Evolutionary conservation across 169 alveolate species (phyloP), one percentile per base, ranked within the genome.

Genomic region (Plasmodium fragile): DNA sequence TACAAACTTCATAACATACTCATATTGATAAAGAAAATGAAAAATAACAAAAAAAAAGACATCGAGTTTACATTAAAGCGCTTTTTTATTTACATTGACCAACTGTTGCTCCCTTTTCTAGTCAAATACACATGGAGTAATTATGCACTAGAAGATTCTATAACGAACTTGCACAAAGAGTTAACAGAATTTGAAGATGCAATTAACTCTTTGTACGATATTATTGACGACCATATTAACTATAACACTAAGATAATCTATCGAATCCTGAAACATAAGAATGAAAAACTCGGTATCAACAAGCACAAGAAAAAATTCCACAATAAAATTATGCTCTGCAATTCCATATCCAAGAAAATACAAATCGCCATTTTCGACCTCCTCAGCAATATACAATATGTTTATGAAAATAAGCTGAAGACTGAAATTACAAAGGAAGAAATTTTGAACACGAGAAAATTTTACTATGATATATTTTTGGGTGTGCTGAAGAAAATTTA

Each of bases 111-210:
- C 39, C 94, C 94, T 22, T 91, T 70, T 65, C 53, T 81, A 6
- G 94, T 91, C 25, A 91, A 91, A 81, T 91, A 91, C 59, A 91
- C 83, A 41, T 91, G 94, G 94, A 91, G 75, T 34, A 71, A 91
- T 91, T 91, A 91, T 41, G 83, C 94, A 2, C 53, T 91, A 16
- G 94, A 91, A 91, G 94, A 91, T 81, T 79, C 84, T 0, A 71
- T 91, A 28, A 79, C 71, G 18, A 79, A 77, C 28, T 81, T 91
- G 75, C 30, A 45, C 16, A 79, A 81, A 69, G 94, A 91, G 41
- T 28, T 91, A 81, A 80, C 11, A 11, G 55, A 91, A 69, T 91
- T 91, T 91, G 92, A 91, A 25, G 94, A 91, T 52, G 39, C 82
- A 4, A 80, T 91, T 52, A 79, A 91, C 18, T 79, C 94, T 39